Evolutionary conservation across 2,329 filamentous ascomycete species (phyloP), one percentile per base, ranked within the genome.

Genomic region (Neophaeococcomyces aloes): DNA sequence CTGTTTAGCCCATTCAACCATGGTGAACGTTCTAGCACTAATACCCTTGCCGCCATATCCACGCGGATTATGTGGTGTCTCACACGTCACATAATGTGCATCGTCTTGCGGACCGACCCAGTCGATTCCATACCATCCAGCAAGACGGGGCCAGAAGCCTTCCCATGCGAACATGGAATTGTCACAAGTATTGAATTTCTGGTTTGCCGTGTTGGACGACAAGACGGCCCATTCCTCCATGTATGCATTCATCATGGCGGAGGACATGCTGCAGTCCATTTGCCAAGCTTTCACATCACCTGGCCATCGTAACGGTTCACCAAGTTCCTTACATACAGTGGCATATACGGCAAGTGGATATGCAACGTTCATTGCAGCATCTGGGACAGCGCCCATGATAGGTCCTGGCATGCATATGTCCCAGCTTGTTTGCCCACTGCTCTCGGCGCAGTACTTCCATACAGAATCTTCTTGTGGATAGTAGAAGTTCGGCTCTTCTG

Each of bases 401-500:
- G 61, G 66, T 0, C 63, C 64, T 0, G 72, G 71, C 49, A 51
- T 49, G 18, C 62, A 63, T 13, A 72, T 57, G 46, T 67, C 72
- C 66, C 66, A 75, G 15, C 48, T 48, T 5, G 63, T 23, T n/a
- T 14, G 29, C 14, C 35, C 57, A n/a, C 44, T 51, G 10, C 66
- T 54, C 1, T 57, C 51, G 15, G 58, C 48, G 53, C 66, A 69
- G 52, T 62, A 75, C 1, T 57, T 52, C 37, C 53, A 61, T 2
- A 75, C 62, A 3, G 60, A 56, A 47, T 75, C 70, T 57, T 75
- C 70, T 58, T 75, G 71, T 0, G 62, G 57, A 48, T 74, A 75
- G 61, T 75, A 75, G 56, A 75, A 75, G 54, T 75, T 74, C 1
- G 66, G 64, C 45, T 68, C 67, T 8, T 17, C 37, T 21, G n/a